Conservation (phyloP, 495 filamentous ascomycete species). For the Penicillium simplicissimum region DNA sequence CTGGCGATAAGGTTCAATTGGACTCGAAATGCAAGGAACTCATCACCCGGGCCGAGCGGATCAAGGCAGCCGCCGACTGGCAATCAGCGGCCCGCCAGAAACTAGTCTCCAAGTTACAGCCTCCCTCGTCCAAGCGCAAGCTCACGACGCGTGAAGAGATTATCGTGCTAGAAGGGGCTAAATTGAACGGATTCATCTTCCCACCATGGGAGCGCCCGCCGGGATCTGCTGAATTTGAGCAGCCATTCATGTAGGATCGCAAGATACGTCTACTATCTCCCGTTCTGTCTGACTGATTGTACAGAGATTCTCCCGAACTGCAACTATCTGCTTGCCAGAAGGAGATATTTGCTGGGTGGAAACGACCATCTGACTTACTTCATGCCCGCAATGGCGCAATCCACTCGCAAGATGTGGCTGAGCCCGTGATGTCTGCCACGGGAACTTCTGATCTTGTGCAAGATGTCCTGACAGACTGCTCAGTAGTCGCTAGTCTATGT, state of each 20-base stretch:
- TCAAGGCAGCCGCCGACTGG: conserved; percentile 57
- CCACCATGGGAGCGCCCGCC: conserved; percentile 76
- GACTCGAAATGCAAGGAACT: conserved; percentile 66
- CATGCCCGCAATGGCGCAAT: conserved; percentile 15
- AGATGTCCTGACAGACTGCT: conserved; percentile 92
- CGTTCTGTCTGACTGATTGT: conserved; percentile 28
- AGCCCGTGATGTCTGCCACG: conserved; percentile 54
- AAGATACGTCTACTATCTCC: background rate
- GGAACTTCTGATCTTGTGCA: conserved; percentile 79
- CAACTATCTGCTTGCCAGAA: conserved; percentile 70
- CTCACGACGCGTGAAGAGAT: conserved; percentile 74
- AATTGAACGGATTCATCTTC: conserved; percentile 76
- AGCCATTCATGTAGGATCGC: conserved; percentile 55
- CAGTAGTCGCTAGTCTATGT: conserved; percentile 93
- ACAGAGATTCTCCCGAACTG: conserved; percentile 67
- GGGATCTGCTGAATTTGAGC: conserved; percentile 50
- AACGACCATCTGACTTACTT: conserved; percentile 63
- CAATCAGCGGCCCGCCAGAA: conserved; percentile 29
- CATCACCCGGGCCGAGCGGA: conserved; percentile 66
- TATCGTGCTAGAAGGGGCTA: conserved; percentile 73
- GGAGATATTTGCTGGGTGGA: conserved; percentile 78
- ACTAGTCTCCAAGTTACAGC: conserved; percentile 21
- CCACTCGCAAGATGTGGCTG: background rate
- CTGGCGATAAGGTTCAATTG: conserved; percentile 57
- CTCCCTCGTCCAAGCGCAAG: conserved; percentile 55